A percentile compares a stretch with the other conserved stretches of the same genome.
Evolutionary conservation across 768 basidiomycete genomes (phyloP).

Genomic region (Clitopilus hobsonii): DNA sequence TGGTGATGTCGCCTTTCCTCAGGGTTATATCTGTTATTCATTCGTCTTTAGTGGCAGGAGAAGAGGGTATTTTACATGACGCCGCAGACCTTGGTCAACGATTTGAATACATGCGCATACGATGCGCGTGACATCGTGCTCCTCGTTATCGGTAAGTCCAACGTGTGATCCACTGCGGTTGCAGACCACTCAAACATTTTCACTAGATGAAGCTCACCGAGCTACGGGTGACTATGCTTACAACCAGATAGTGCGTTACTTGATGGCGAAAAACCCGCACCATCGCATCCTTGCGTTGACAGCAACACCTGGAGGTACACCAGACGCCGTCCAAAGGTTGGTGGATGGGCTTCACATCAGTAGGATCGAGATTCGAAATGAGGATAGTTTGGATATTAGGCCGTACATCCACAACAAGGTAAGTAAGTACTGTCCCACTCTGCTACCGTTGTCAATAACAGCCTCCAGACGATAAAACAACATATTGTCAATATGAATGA

Average conservation of each 20-base stretch:
- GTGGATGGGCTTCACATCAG: constrained; percentile 95
- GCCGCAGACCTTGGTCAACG: constrained; percentile 90
- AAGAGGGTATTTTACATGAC: constrained; percentile 95
- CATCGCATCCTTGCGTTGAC: constrained; percentile 92
- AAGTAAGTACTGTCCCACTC: constrained; percentile 4
- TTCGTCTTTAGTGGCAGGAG: constrained; percentile 57
- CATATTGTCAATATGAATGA: constrained; percentile 74
- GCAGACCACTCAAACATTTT: not conserved
- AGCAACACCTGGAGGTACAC: constrained; percentile 86
- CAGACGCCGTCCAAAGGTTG: constrained; percentile 83
- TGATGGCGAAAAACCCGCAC: constrained; percentile 93
- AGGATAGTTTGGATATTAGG: constrained; percentile 81
- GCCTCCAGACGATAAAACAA: constrained; percentile 60
- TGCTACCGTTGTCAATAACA: not conserved
- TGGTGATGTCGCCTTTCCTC: constrained; percentile 40
- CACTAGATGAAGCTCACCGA: constrained; percentile 88
- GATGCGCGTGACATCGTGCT: constrained; percentile 80
- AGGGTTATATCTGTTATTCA: not conserved
- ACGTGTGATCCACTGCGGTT: not conserved
- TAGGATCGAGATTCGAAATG: constrained; percentile 90
- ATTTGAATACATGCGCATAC: constrained; percentile 67
- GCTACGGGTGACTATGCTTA: constrained; percentile 94
- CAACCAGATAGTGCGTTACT: constrained; percentile 77
- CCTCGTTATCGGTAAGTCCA: constrained; percentile 71
- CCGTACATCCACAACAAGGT: constrained; percentile 89